Conservation (phyloP, 2,329 filamentous ascomycete species). For the Setomelanomma holmii region DNA sequence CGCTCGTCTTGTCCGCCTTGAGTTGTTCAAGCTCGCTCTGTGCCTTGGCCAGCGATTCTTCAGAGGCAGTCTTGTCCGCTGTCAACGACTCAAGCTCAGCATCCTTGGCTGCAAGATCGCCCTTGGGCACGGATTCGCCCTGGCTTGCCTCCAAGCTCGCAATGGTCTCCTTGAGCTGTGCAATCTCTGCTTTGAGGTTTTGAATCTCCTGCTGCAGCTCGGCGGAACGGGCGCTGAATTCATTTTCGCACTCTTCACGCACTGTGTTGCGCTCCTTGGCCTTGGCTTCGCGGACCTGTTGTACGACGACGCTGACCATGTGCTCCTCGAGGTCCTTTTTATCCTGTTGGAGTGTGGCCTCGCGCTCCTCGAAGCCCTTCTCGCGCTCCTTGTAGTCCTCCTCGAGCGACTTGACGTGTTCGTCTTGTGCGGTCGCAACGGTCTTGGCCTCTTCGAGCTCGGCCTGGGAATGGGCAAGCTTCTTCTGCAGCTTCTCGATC, state of each 20-base stretch:
- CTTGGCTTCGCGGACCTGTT: conserved; percentile 50
- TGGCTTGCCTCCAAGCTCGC: conserved; percentile 26
- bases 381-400: conserved; percentile 43
- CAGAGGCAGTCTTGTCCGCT: conserved; percentile 24
- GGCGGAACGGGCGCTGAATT: conserved; percentile 35
- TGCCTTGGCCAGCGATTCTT: conserved; percentile 25
- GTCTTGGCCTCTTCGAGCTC: conserved; percentile 46
- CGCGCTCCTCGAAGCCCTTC: conserved; percentile 39
- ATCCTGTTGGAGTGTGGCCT: conserved; percentile 40
- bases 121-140: conserved; percentile 25
- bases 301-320: conserved; percentile 51
- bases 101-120: conserved; percentile 40
- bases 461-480: conserved; percentile 36
- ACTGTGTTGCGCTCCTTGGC: conserved; percentile 45
- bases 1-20: conserved; percentile 16
- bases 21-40: conserved; percentile 25
- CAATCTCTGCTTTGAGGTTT: conserved; percentile 27
- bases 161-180: conserved; percentile 34
- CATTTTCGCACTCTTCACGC: conserved; percentile 43
- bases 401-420: conserved; percentile 39
- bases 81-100: conserved; percentile 33
- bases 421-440: conserved; percentile 36
- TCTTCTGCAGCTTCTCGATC: conserved; percentile 41
- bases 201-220: conserved; percentile 39
- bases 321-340: conserved; percentile 51